Percentiles rank a stretch among this genome's conserved stretches.
phyloP scores from a whole-genome alignment of 495 filamentous ascomycete genomes.

The Trichoderma orchidacearum region DNA sequence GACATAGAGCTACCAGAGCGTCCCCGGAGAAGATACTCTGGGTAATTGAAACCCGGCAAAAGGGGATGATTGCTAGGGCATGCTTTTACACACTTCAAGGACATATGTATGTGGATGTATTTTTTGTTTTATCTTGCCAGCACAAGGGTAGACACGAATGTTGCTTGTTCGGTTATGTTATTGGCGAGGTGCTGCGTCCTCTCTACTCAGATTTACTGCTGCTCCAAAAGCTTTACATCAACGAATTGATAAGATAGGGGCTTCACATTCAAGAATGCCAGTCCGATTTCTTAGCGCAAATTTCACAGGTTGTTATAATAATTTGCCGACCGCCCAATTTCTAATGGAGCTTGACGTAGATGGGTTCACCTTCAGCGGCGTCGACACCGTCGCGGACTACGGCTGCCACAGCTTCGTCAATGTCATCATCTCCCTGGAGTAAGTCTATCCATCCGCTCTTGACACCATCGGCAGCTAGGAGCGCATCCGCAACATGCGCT shows the following conservation, averaged over 20 bases:
- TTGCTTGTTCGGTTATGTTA: too few relatives aligned
- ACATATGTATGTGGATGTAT: too few relatives aligned
- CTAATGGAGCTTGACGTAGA: constrained; percentile 4
- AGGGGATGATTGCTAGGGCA: too few relatives aligned
- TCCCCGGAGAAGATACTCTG: not conserved
- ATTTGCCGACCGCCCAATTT: too few relatives aligned
- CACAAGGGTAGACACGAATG: too few relatives aligned
- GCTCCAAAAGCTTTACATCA: not conserved
- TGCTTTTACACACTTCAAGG: too few relatives aligned
- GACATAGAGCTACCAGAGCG: not conserved
- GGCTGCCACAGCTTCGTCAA: constrained; percentile 50
- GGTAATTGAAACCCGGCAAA: not conserved
- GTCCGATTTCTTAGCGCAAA: too few relatives aligned
- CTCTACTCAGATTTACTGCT: not conserved
- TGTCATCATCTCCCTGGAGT: constrained; percentile 38
- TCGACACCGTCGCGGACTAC: constrained; percentile 49
- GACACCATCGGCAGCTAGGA: constrained; percentile 44
- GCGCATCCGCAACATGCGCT: constrained; percentile 48
- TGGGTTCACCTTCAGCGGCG: constrained; percentile 47
- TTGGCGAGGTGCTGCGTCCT: not conserved
- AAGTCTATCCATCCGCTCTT: constrained; percentile 31
- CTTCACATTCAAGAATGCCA: too few relatives aligned
- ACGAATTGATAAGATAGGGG: not conserved
- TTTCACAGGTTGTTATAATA: too few relatives aligned
- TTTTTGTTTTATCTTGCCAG: too few relatives aligned